These are phyloP conservation scores for Fusarium sp. DNA, from an alignment of 2,329 filamentous ascomycete species.

Conservation along the genomic window DNA sequence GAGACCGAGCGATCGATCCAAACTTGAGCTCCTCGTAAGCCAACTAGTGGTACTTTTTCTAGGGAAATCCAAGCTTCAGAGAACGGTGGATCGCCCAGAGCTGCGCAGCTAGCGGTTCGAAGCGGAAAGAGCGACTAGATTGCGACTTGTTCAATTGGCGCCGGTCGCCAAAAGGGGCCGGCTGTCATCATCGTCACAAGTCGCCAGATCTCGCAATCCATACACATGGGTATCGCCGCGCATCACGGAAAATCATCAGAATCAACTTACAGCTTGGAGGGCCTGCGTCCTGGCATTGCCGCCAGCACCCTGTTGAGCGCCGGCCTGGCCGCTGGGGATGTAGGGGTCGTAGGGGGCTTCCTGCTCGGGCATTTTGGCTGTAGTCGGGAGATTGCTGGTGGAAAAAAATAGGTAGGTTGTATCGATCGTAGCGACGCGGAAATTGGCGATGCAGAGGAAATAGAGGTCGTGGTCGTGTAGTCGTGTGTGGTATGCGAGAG, in stretches of 20 bases:
- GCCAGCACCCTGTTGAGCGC: constrained; percentile 52
- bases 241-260: constrained; percentile 25
- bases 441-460: constrained; percentile 14
- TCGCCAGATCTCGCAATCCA: constrained; percentile 31
- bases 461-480: constrained; percentile 21
- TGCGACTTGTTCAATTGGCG: constrained; percentile 7
- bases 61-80: neutral
- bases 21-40: neutral
- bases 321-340: constrained; percentile 73
- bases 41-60: neutral
- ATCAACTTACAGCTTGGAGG: constrained; percentile 79
- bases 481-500: constrained; percentile 36
- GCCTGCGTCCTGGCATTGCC: constrained; percentile 65
- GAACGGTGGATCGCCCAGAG: neutral
- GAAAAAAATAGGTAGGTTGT: constrained; percentile 21
- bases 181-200: constrained; percentile 24
- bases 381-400: constrained; percentile 4
- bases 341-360: constrained; percentile 84
- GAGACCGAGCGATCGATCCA: neutral
- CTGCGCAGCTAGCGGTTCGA: neutral
- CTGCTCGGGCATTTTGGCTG: constrained; percentile 59
- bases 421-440: constrained; percentile 30
- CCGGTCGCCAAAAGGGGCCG: constrained; percentile 5
- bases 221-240: constrained; percentile 24
- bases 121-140: neutral